Evolutionary conservation across 1,139 yeast genomes (phyloP), one percentile per base, ranked within the genome.

Genomic region (Zygoascus meyerae): DNA sequence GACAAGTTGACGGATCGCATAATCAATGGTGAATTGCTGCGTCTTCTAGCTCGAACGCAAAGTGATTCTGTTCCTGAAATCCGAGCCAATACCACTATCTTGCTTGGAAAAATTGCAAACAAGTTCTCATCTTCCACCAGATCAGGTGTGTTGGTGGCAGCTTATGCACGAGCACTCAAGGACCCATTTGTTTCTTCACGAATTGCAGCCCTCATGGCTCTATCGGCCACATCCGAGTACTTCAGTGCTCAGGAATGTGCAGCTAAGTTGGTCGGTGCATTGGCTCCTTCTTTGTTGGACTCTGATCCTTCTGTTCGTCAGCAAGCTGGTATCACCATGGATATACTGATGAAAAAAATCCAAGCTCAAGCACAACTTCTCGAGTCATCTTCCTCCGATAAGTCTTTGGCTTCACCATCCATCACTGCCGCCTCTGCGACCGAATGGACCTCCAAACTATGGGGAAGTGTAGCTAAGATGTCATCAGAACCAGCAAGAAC

Each of bases 31-130:
- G 97, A 92, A 48, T 68, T 92, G 34, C 70, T 92, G 45, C 76
- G 95, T 55, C 75, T 80, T 43, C 69, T 92, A 49, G 97, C 97
- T 1, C 86, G 85, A 60, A 79, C 95, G 1, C 97, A 90, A 63
- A 82, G 78, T 63, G 98, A 92, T 61, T 78, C 81, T 2, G 83
- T 82, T 49, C 83, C 94, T 1, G 86, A 86, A 18, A 86, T 92
- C 15, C 70, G 98, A 55, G 87, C 92, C 5, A 86, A 87, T 65
- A 90, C 97, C 0, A 77, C 94, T 17, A 75, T 86, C 21, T 74
- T 87, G 38, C 75, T 92, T 21, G 81, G 87, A 26, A 79, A 79
- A 50, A 81, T 92, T 30, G 82, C 95, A 0, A 68, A 74, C 30
- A 70, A 74, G 52, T 76, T 92, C 52, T 82, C 82, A 50, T 68